Evolutionary conservation across 2,329 filamentous ascomycete species (phyloP).

Genomic region (Westerdykella sp.): DNA sequence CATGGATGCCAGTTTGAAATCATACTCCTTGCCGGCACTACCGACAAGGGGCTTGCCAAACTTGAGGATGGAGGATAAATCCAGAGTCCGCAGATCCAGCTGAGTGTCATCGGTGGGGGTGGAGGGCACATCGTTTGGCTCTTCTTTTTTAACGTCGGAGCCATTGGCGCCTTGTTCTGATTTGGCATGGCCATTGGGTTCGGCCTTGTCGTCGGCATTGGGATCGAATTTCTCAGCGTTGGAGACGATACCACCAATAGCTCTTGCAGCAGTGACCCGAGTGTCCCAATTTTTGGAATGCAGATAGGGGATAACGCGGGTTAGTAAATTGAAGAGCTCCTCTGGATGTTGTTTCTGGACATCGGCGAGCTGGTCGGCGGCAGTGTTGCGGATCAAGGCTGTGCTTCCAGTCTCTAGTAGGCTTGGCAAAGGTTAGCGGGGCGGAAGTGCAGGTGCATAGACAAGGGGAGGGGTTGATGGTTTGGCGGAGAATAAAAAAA

Average conservation of each 20-base stretch:
- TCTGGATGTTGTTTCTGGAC: conserved; percentile 98
- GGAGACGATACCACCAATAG: conserved; percentile 87
- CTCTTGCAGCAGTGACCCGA: conserved; percentile 84
- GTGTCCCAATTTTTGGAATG: conserved; percentile 97
- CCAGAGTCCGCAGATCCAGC: conserved; percentile 66
- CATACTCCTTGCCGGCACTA: conserved; percentile 72
- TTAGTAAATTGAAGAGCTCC: conserved; percentile 91
- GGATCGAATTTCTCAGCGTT: conserved; percentile 86
- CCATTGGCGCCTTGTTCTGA: conserved; percentile 46
- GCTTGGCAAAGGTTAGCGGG: conserved; percentile 45
- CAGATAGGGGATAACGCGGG: conserved; percentile 89
- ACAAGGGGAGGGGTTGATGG: not conserved
- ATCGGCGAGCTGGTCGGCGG: conserved; percentile 92
- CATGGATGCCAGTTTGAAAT: conserved; percentile 75
- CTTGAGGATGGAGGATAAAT: conserved; percentile 72
- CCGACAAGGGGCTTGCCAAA: conserved; percentile 79
- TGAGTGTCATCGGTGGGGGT: conserved; percentile 49
- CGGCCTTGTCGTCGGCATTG: conserved; percentile 60
- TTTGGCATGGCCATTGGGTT: conserved; percentile 47
- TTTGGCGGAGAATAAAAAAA: not conserved
- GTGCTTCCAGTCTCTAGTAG: conserved; percentile 97
- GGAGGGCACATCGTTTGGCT: conserved; percentile 45
- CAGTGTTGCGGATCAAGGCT: conserved; percentile 90
- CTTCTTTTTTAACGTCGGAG: conserved; percentile 39
- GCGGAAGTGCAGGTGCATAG: not conserved